Percentiles rank a stretch among this genome's conserved stretches.
Conservation (phyloP, 2,329 filamentous ascomycete genomes). For the Chrysosporium keratinophilum region DNA sequence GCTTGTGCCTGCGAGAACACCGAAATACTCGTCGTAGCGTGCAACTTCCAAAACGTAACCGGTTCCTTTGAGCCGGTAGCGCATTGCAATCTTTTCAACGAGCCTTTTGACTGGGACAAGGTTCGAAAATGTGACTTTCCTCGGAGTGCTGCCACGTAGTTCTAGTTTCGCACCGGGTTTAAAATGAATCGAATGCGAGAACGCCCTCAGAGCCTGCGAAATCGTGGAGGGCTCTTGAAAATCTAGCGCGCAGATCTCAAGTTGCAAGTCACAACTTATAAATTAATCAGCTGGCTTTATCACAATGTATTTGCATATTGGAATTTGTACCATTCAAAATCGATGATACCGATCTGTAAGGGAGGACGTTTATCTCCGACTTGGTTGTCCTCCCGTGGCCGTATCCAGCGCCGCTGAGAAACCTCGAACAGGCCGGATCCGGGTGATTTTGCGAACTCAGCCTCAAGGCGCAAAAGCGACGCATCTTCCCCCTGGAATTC, state of each 20-base stretch:
- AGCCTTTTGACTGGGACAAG: constrained; percentile 24
- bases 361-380: constrained; percentile 21
- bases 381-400: constrained; percentile 20
- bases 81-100: constrained; percentile 32
- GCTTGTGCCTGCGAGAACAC: not conserved
- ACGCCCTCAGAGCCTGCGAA: constrained; percentile 21
- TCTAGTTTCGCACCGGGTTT: constrained; percentile 16
- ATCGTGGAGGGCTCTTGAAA: constrained; percentile 26
- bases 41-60: constrained; percentile 36
- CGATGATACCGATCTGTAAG: constrained; percentile 30
- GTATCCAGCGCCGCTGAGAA: constrained; percentile 29
- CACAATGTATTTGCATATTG: not conserved
- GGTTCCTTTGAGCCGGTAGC: constrained; percentile 32
- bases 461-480: constrained; percentile 30
- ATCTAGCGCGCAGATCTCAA: constrained; percentile 33
- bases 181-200: constrained; percentile 25
- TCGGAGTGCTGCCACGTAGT: constrained; percentile 21
- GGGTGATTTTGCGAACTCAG: constrained; percentile 25
- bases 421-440: constrained; percentile 27
- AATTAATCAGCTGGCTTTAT: constrained; percentile 7
- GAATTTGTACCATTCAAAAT: constrained; percentile 27
- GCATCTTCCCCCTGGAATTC: constrained; percentile 28
- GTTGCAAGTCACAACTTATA: constrained; percentile 33
- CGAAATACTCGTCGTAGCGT: constrained; percentile 32
- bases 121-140: constrained; percentile 25